These are phyloP conservation scores for Parachlorella kessleri DNA, from an alignment of 139 green algal species.

Conservation along the genomic window DNA sequence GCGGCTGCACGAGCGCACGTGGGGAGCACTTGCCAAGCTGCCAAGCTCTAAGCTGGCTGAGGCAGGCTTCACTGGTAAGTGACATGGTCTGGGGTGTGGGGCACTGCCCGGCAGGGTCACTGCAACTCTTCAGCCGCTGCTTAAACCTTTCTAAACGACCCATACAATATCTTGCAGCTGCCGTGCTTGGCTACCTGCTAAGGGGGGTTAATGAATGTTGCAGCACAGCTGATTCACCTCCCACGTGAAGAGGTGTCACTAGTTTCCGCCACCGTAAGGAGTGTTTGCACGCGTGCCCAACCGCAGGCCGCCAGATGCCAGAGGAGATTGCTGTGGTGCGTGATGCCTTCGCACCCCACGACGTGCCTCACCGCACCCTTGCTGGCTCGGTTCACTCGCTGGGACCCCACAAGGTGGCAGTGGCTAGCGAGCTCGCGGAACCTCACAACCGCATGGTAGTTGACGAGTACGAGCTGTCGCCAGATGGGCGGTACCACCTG, in stretches of 20 bases:
- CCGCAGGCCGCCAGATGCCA: conserved; percentile 20
- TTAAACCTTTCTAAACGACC: too few species aligned
- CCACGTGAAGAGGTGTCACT: too few species aligned
- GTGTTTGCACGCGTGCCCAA: neutral
- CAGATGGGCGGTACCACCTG: conserved; percentile 37
- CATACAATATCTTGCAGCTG: too few species aligned
- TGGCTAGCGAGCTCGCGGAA: conserved; percentile 38
- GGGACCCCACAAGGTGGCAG: conserved; percentile 49
- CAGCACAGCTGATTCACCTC: too few species aligned
- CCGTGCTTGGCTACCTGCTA: too few species aligned
- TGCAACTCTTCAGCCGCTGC: too few species aligned
- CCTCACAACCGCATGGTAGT: conserved; percentile 63
- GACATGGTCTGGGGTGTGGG: too few species aligned
- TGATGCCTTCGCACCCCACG: conserved; percentile 65
- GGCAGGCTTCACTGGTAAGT: neutral
- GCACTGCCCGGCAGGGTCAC: too few species aligned
- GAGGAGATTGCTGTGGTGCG: conserved; percentile 63
- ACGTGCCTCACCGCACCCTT: conserved; percentile 44
- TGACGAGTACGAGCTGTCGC: conserved; percentile 65
- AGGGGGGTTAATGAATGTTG: too few species aligned
- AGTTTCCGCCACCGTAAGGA: too few species aligned
- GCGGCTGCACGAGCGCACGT: conserved; percentile 60
- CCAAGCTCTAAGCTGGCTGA: conserved; percentile 21
- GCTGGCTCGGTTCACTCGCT: conserved; percentile 44
- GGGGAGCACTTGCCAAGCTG: conserved; percentile 57